Conservation (phyloP, 805 yeast genomes). For the Maudiozyma barnettii region DNA sequence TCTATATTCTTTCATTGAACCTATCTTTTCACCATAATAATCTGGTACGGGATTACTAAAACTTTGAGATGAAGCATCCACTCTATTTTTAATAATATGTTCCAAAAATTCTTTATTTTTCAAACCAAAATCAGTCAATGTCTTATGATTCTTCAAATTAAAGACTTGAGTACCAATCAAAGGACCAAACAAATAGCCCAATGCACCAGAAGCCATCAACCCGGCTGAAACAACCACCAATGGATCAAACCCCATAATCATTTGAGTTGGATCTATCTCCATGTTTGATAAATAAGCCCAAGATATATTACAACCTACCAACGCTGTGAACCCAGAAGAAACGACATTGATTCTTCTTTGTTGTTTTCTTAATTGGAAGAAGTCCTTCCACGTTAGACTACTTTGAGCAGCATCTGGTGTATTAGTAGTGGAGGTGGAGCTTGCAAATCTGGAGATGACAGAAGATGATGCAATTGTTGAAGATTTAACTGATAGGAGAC, state of each 20-base stretch:
- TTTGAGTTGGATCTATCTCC: constrained; percentile 81
- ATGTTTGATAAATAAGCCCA: constrained; percentile 70
- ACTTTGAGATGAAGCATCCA: constrained; percentile 84
- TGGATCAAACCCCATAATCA: constrained; percentile 84
- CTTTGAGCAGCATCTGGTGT: background rate
- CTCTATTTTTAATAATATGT: constrained; percentile 69
- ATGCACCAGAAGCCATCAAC: constrained; percentile 57
- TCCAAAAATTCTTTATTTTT: constrained; percentile 70
- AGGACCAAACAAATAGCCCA: constrained; percentile 82
- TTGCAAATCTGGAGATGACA: constrained; percentile 1
- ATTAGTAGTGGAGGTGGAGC: background rate
- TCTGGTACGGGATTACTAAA: constrained; percentile 96
- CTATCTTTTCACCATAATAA: constrained; percentile 93
- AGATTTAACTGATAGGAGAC: background rate
- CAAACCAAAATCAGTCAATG: constrained; percentile 37
- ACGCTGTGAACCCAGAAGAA: constrained; percentile 59
- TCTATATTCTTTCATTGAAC: constrained; percentile 74
- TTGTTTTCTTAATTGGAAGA: constrained; percentile 63
- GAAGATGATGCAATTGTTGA: background rate
- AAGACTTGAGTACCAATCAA: constrained; percentile 64
- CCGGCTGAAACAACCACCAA: constrained; percentile 69
- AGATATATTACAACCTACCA: constrained; percentile 55
- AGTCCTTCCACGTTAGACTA: constrained; percentile 64
- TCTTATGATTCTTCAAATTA: constrained; percentile 40
- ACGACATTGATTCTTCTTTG: constrained; percentile 61